Conservation (phyloP, 768 basidiomycete species). For the Rhodosporidiobolus odoratus region DNA sequence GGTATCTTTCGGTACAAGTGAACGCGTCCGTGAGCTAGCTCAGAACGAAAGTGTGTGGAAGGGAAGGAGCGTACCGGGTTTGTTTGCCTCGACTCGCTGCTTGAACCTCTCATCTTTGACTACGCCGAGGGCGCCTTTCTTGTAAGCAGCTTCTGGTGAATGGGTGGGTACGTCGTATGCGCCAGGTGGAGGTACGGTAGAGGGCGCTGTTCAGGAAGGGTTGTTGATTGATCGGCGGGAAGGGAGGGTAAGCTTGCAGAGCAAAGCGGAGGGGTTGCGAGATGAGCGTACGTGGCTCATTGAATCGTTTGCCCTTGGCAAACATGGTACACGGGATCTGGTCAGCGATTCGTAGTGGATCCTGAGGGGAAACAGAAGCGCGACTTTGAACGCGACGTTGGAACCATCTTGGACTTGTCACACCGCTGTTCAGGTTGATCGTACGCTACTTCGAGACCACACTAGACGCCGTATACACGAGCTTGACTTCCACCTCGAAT, state of each 20-base stretch:
- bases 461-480: not conserved
- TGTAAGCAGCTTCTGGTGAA: constrained; percentile 1
- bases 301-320: not conserved
- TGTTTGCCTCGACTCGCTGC: not conserved
- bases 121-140: constrained; percentile 14
- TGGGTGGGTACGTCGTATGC: constrained; percentile 18
- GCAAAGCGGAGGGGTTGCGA: not conserved
- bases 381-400: too few species aligned
- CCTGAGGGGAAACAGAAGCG: too few species aligned
- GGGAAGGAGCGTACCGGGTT: constrained; percentile 4
- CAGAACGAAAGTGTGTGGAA: not conserved
- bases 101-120: constrained; percentile 14
- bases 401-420: too few species aligned
- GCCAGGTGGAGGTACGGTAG: constrained; percentile 18
- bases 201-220: constrained; percentile 8
- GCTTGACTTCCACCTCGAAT: not conserved
- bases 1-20: not conserved
- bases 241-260: not conserved
- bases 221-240: too few species aligned
- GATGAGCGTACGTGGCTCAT: not conserved
- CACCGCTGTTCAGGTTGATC: too few species aligned
- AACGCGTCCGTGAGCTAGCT: too few species aligned
- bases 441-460: too few species aligned
- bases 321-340: too few species aligned
- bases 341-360: not conserved